Evolutionary conservation across 805 yeast species (phyloP).

Genomic region (Suhomyces faveliae): DNA sequence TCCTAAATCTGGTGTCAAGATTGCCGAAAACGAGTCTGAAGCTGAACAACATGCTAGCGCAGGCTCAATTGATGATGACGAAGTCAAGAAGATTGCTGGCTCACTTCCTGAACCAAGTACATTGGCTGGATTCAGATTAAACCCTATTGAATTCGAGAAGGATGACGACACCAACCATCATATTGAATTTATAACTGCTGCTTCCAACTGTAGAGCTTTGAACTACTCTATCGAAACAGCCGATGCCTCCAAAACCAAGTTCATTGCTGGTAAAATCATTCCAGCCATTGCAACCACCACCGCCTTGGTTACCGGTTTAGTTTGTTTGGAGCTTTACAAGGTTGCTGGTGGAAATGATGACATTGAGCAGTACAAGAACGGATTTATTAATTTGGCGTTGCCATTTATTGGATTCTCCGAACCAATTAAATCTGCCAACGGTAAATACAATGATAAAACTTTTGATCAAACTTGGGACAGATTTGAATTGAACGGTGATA

Average conservation of each 20-base stretch:
- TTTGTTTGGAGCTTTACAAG: conserved; percentile 87
- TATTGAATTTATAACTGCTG: conserved; percentile 92
- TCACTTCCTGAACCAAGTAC: conserved; percentile 86
- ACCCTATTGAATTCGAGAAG: conserved; percentile 94
- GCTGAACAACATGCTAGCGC: conserved; percentile 60
- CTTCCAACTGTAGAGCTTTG: conserved; percentile 93
- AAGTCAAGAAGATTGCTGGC: conserved; percentile 65
- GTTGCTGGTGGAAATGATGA: conserved; percentile 73
- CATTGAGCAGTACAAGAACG: conserved; percentile 87
- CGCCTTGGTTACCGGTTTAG: conserved; percentile 94
- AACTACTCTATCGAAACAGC: conserved; percentile 88
- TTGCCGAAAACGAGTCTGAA: conserved; percentile 83
- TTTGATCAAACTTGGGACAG: conserved; percentile 96
- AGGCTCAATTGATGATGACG: conserved; percentile 55
- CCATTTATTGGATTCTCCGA: conserved; percentile 97
- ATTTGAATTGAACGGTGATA: conserved; percentile 75
- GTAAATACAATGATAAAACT: conserved; percentile 71
- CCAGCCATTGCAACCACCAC: conserved; percentile 99
- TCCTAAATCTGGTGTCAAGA: conserved; percentile 73
- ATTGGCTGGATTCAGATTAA: conserved; percentile 81
- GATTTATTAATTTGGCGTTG: conserved; percentile 85
- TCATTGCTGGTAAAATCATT: conserved; percentile 96
- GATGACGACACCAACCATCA: conserved; percentile 97
- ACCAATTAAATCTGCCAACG: conserved; percentile 84
- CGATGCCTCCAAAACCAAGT: conserved; percentile 86